These are phyloP conservation scores for Talaromyces marneffei DNA, from an alignment of 2,329 filamentous ascomycete species.

Conservation along the genomic window DNA sequence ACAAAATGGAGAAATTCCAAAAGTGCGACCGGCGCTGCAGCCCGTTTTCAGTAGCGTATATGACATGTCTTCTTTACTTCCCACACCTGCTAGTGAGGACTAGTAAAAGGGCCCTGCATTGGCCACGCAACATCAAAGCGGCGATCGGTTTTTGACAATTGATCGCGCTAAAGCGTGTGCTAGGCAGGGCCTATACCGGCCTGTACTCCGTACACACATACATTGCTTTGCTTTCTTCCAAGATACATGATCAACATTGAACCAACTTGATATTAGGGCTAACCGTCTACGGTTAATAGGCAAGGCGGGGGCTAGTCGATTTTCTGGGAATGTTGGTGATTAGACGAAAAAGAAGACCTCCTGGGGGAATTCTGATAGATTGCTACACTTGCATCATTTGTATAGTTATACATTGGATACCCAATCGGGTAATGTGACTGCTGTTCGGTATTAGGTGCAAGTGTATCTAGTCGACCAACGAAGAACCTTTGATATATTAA, in stretches of 20 bases:
- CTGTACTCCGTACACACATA: not conserved
- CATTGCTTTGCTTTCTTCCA: not conserved
- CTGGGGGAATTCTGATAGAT: not conserved
- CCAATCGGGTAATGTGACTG: not conserved
- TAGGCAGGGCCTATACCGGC: not conserved
- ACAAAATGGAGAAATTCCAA: not conserved
- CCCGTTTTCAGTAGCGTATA: conserved; percentile 7
- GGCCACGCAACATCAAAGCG: conserved; percentile 5
- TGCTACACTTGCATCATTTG: not conserved
- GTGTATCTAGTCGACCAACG: not conserved
- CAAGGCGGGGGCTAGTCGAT: not conserved
- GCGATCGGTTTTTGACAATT: not conserved
- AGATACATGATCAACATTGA: not conserved
- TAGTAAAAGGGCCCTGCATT: conserved; percentile 3
- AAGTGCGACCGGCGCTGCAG: not conserved
- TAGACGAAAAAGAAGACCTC: not conserved
- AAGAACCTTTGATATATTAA: not conserved
- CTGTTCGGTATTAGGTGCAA: not conserved
- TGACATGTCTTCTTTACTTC: conserved; percentile 1
- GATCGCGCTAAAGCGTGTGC: not conserved
- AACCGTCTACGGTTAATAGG: not conserved
- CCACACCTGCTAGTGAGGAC: not conserved
- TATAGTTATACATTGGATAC: not conserved
- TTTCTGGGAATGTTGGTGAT: not conserved
- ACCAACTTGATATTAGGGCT: not conserved